Base-by-base conservation (phyloP, 2,329 filamentous ascomycete species). In the Colletotrichum simmondsii region DNA sequence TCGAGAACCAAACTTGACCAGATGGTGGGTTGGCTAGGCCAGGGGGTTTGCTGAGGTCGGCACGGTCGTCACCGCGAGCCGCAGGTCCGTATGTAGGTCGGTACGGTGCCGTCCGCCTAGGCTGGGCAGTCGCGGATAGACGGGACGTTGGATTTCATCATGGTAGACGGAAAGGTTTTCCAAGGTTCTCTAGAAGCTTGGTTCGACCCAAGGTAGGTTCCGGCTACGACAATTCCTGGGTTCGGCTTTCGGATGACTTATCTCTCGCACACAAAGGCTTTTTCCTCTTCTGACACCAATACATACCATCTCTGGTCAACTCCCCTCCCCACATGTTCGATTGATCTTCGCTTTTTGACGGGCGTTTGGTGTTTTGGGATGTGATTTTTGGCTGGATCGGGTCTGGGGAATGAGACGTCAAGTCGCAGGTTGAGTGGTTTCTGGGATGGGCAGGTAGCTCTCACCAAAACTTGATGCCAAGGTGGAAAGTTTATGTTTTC, bases 291-390 rank as follows among this genome's bases (percentile, higher is more conserved):
- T 1, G 19, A 49, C 42, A 2, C 42, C 19, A 0, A n/a, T 49
- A 22, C 19, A 5, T 35, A 26, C 26, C 26, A 11, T n/a, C 42
- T n/a, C 42, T 49, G 37, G 16, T 19, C 37, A 42, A 42, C 37
- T 35, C 37, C 42, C 3, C 16, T 19, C 64, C 64, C 68, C 63
- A 68, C 56, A 62, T 49, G 46, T 62, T 68, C 64, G 68, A 71
- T 71, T 61, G 56, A 52, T 68, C 59, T 63, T 62, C 49, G 54
- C 52, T 10, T 60, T 30, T 52, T 71, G 26, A 12, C 57, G 61
- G 24, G 28, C 22, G 60, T 63, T 68, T 42, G 49, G 52, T 68
- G 59, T 61, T 63, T 68, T 54, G 57, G 52, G 24, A 7, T 49
- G 42, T 32, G 16, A 22, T 10, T 1, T 30, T n/a, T 19, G 42